Conservation (phyloP, 768 basidiomycete species). For the Solioccasus polychromus region DNA sequence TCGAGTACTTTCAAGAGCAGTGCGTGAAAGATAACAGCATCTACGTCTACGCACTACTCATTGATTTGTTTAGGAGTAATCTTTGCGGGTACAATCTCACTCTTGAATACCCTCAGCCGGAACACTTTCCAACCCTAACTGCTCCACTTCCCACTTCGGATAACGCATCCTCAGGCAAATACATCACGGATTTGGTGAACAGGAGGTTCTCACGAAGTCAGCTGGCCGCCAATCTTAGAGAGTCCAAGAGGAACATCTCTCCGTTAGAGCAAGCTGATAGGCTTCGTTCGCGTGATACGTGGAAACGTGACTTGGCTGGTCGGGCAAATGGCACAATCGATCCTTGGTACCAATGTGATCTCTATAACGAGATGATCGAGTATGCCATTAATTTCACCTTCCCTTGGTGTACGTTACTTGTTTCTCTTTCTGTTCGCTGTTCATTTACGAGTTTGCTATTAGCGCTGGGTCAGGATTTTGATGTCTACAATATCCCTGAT, state of each 20-base stretch:
- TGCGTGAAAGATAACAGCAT: too few relatives aligned
- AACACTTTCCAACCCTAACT: too few relatives aligned
- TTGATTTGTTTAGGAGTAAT: too few relatives aligned
- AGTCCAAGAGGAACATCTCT: conserved; percentile 14
- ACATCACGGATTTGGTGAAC: too few relatives aligned
- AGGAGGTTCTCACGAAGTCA: too few relatives aligned
- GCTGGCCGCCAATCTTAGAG: conserved; percentile 1
- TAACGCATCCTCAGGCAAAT: too few relatives aligned
- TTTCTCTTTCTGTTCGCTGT: neutral
- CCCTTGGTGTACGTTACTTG: conserved; percentile 46
- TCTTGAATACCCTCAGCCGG: too few relatives aligned
- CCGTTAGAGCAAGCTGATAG: conserved; percentile 19
- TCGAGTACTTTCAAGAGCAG: conserved; percentile 66
- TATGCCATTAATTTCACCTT: conserved; percentile 71
- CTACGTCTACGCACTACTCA: too few relatives aligned
- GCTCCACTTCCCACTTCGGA: too few relatives aligned
- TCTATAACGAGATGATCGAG: conserved; percentile 64
- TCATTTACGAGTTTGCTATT: too few relatives aligned
- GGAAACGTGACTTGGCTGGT: conserved; percentile 47
- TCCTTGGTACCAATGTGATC: conserved; percentile 57
- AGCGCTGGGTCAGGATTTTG: conserved; percentile 31
- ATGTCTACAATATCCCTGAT: conserved; percentile 49
- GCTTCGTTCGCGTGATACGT: conserved; percentile 16
- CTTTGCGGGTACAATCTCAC: too few relatives aligned
- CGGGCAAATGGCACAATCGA: conserved; percentile 55